Evolutionary conservation across 176 grass and related monocot genomes (phyloP), one percentile per base, ranked within the genome.

Genomic region (Chrysopogon serrulatus): DNA sequence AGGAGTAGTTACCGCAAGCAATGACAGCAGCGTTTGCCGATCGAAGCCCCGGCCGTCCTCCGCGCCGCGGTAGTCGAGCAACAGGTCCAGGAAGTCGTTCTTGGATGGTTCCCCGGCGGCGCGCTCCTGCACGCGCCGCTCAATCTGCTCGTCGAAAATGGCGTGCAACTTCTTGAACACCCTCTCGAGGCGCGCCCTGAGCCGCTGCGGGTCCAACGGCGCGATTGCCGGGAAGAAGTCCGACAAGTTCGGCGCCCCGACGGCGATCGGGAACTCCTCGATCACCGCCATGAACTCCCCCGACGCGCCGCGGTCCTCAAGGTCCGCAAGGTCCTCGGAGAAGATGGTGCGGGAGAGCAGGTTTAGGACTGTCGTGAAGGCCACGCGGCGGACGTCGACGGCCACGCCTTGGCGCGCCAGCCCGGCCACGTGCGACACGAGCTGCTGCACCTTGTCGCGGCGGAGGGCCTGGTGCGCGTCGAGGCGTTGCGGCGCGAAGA

Each of bases 221-320:
- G 88, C 85, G 28, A 93, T 23, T 1, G 56, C 59, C 2, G 88
- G 91, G 61, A 90, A 88, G 82, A 85, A 93, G 68, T 93, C 91
- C 2, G 85, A 83, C 16, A 88, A 45, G 67, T 93, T 90, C 23
- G 88, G 77, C 27, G 42, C 28, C 19, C 74, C 84, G 10, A 5
- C 77, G 30, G 47, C 14, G 28, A 6, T 21, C 48, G 80, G 39
- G 76, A 83, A 80, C 35, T 70, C 85, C 15, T 11, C 6, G 56
- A 93, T 74, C 45, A 78, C 60, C 27, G 34, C 73, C 81, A 32
- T 87, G 65, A 90, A 82, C n/a, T 36, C 37, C 68, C 78, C 62
- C 39, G 87, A 65, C 43, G 74, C 48, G 8, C 59, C 85, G 18
- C 40, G 41, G 48, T 86, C 79, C 23, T 79, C 85, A 31, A 88